Base-by-base conservation (phyloP, 768 basidiomycete species). In the Sarcodon aspratus region DNA sequence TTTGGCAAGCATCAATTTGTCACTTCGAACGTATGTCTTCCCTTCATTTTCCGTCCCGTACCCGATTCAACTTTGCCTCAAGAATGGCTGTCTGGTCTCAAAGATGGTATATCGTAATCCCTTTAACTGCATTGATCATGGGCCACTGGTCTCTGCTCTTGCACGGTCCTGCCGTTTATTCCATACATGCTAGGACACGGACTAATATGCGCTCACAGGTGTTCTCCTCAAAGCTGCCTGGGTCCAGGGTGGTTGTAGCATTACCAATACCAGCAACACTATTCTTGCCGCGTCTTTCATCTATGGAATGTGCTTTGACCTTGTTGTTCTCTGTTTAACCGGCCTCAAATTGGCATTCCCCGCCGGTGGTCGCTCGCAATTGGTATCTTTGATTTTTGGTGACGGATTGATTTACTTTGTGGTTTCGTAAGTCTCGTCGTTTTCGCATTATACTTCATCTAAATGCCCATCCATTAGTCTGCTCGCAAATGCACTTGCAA, bases 31-130 rank as follows among this genome's bases (percentile, higher is more conserved):
- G 81, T 82, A 59, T 54, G 77, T 65, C 0, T 13, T 48, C 13
- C 32, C 48, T 10, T 44, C 21, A 42, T 7, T 18, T 17, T 27
- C 34, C n/a, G 36, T 31, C 3, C 9, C 11, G 11, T 10, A 38
- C 36, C 17, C 43, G 8, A 3, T 43, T 44, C 9, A 44, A 58
- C 18, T 42, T 9, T 45, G 15, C 50, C 9, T 44, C 33, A 50
- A 85, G 83, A 6, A 80, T 85, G 57, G 83, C 83, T 0, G 78
- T 85, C 1, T 85, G 83, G 80, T 75, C 74, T 0, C 74, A 80
- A 52, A 71, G 66, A 44, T 70, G 63, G 65, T 76, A 67, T 49
- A 69, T 85, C 36, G 68, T 77, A 27, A 46, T 64, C 10, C 74
- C 75, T 17, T 67, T 85, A 2, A 61, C 79, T 17, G 48, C 67